Evolutionary conservation across 1,284 basidiomycete genomes (phyloP), one percentile per base, ranked within the genome.

Genomic region (Heimioporus retisporus): DNA sequence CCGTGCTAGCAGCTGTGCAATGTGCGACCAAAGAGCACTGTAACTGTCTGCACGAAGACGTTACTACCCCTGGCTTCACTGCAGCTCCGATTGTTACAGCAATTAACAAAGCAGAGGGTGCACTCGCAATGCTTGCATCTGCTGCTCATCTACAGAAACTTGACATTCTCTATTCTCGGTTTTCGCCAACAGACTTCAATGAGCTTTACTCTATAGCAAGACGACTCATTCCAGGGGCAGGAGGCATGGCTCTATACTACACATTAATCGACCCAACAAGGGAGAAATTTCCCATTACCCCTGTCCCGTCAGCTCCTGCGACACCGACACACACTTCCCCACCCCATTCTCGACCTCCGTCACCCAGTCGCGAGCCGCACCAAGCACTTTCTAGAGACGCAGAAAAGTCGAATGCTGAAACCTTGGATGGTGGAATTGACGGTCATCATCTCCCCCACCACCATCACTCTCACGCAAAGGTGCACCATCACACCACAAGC

Each of bases 161-260:
- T 42, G 93, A 95, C 71, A 75, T 94, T 40, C 83, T 89, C 25
- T 93, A 88, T 73, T 85, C 84, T 3, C 83, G 92, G 3, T 91
- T 91, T 69, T 81, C 84, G 0, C 92, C 93, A 0, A 78, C 76
- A 2, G 91, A 94, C 72, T 88, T 91, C 63, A 75, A 75, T 2
- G 76, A 78, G 0, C 81, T 95, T 35, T 90, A 93, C 63, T 75
- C 79, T 43, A 74, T 85, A 16, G 79, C 81, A 11, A 81, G 88
- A 55, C 80, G 86, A 13, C 81, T 93, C 71, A 82, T 85, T 11
- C 86, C 87, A 18, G 83, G 90, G 11, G 86, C 87, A 10, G 85
- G 91, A 68, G 93, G 93, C 13, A 85, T 93, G 85, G 81, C 80
- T 10, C 80, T 87, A 60, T 94, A 92, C 75, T 93, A 90, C 69